phyloP scores from a whole-genome alignment of 164 flowering plant species.

The Stephania japonica region DNA sequence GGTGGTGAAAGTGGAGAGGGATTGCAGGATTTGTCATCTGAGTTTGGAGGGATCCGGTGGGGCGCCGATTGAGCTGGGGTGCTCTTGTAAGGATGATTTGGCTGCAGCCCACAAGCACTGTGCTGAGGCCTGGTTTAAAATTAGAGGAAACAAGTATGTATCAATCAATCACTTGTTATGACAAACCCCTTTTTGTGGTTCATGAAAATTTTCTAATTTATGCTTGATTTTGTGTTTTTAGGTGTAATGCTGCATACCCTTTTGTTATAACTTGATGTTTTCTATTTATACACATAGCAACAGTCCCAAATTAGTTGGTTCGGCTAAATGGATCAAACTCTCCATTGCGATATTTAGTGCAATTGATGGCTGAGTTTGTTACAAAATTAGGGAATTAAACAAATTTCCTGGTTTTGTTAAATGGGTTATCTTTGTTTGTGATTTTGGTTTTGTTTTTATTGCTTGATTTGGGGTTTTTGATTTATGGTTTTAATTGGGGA shows the following conservation, averaged over 20 bases:
- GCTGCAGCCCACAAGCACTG: conserved; percentile 86
- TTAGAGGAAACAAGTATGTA: conserved; percentile 85
- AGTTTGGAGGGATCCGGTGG: conserved; percentile 63
- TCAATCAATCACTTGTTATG: neutral
- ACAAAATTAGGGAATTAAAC: too few species aligned
- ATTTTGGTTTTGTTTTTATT: neutral
- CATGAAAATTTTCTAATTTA: neutral
- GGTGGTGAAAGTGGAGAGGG: conserved; percentile 44
- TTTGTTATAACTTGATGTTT: conserved; percentile 1
- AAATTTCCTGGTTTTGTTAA: too few species aligned
- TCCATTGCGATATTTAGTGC: too few species aligned
- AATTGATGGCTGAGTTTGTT: too few species aligned
- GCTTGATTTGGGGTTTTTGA: neutral
- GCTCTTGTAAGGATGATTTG: conserved; percentile 85
- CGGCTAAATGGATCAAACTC: too few species aligned
- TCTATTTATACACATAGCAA: too few species aligned
- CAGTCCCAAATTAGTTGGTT: too few species aligned
- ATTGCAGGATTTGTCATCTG: conserved; percentile 90
- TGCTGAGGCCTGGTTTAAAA: conserved; percentile 95
- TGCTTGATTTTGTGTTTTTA: neutral
- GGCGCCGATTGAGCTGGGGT: conserved; percentile 73
- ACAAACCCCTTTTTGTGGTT: neutral
- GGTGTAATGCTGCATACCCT: neutral
- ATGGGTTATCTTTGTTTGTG: neutral
- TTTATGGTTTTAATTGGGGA: conserved; percentile 4